Base-by-base conservation (phyloP, 208 protist species). In the Herpetomonas muscarum region DNA sequence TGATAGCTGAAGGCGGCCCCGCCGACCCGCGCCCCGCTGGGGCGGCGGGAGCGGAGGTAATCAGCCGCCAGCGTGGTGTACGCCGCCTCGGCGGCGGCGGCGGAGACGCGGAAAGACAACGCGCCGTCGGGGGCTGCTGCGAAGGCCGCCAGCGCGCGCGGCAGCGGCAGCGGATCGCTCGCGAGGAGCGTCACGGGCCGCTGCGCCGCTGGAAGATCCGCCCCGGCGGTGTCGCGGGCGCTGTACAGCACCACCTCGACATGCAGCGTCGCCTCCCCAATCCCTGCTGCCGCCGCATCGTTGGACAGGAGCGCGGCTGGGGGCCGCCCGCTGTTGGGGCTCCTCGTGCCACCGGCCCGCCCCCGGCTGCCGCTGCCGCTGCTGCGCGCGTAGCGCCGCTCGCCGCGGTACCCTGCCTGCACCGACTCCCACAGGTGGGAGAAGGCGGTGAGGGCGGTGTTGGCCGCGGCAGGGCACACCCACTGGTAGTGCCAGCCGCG, bases 41-140 rank as follows among this genome's bases (percentile, higher is more conserved):
- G 64, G 7, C 79, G 73, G 10, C 77, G 76, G 67, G 77, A 76
- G 25, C 79, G 73, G 53, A 85, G 63, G 55, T 78, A 68, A 60
- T 92, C 85, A 3, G 81, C 79, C 12, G 81, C 64, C 12, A 92
- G 50, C 46, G 64, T 65, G n/a, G 85, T 80, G 73, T 81, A 83
- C 15, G 74, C 85, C 2, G 71, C 72, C 28, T 77, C 70, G 12
- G 70, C 77, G 7, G 49, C 76, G 19, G 64, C 19, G 19, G 7
- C 22, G 44, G 19, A 22, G 44, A 13, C 34, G 34, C 13, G 13
- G 34, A 17, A 39, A 13, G 6, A 39, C 44, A 21, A 17, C 2
- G 21, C 1, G 44, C n/a, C 21, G 55, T 7, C 28, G 6, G 25
- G 22, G 44, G 30, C 44, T 46, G 47, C 10, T 17, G 55, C 29